Conservation (phyloP, 306 rosid genomes). For the Glycine tomentella region DNA sequence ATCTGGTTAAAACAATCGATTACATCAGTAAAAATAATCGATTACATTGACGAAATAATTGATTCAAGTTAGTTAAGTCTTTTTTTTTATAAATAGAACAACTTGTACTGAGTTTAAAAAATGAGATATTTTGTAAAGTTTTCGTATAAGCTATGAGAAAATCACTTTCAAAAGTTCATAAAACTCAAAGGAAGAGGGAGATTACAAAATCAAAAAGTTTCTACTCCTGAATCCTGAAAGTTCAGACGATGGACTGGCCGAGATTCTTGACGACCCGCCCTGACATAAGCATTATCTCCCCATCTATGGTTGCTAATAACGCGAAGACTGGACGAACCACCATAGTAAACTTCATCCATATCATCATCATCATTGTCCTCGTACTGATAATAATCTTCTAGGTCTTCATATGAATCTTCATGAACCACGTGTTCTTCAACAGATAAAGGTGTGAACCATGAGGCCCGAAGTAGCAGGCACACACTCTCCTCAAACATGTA, state of each 20-base stretch:
- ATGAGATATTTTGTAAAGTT: too few species aligned
- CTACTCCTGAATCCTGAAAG: slow-evolving; percentile 58
- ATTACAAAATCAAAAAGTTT: too few species aligned
- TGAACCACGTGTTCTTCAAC: slow-evolving; percentile 55
- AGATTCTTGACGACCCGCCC: slow-evolving; percentile 79
- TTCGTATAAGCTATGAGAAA: too few species aligned
- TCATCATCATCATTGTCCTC: slow-evolving; percentile 70
- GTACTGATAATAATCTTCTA: slow-evolving; percentile 54
- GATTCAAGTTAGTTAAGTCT: too few species aligned
- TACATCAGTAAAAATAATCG: too few species aligned
- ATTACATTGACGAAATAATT: too few species aligned
- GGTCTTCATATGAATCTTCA: slow-evolving; percentile 50
- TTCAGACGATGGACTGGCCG: slow-evolving; percentile 61
- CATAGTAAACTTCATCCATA: slow-evolving; percentile 58
- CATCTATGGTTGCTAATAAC: slow-evolving; percentile 81
- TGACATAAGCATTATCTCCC: slow-evolving; percentile 88
- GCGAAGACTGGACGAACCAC: slow-evolving; percentile 65
- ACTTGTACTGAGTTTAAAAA: too few species aligned
- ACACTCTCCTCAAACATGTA: slow-evolving; percentile 95
- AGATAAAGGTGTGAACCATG: slow-evolving; percentile 75
- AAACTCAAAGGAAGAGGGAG: too few species aligned
- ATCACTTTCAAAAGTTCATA: too few species aligned
- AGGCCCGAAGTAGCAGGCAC: slow-evolving; percentile 84
- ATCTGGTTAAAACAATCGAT: too few species aligned
- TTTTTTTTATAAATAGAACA: too few species aligned